phyloP scores from a whole-genome alignment of 139 green algal species.

The Volvox reticuliferus region DNA sequence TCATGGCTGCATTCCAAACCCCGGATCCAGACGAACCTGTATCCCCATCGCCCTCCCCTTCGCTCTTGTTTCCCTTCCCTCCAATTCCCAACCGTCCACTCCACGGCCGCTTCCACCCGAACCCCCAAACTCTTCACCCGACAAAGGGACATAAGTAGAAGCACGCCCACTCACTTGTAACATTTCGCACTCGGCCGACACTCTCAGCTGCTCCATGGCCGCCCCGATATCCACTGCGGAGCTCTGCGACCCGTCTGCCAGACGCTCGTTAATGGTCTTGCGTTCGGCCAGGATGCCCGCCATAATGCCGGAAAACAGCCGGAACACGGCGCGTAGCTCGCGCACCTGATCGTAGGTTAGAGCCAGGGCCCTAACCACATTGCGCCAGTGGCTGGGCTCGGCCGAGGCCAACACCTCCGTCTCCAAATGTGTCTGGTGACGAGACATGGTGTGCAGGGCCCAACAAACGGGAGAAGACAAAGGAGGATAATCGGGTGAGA shows the following conservation, averaged over 20 bases:
- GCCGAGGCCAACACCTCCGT: neutral
- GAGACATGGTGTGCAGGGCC: no score
- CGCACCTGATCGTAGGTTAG: neutral
- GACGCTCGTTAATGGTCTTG: neutral
- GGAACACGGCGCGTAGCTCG: neutral
- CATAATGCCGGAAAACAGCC: constrained; percentile 23
- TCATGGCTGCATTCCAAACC: no score
- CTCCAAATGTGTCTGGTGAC: constrained; percentile 38
- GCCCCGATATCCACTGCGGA: neutral
- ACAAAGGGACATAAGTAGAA: no score
- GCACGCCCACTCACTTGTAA: neutral
- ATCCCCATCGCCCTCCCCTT: no score
- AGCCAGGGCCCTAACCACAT: constrained; percentile 6
- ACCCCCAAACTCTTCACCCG: no score
- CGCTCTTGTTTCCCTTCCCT: no score
- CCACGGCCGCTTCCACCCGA: no score
- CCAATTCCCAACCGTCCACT: no score
- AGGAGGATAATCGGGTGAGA: no score
- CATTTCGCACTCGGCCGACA: constrained; percentile 16
- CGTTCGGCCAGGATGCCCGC: neutral
- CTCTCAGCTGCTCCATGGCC: constrained; percentile 8
- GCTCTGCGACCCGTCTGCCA: neutral
- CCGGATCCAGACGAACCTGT: no score
- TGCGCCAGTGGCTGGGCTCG: constrained; percentile 18
- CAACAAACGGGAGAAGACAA: no score